Percentiles rank a stretch among this genome's conserved stretches.
phyloP scores from a whole-genome alignment of 495 filamentous ascomycete species.

The Penicillium bovifimosum region DNA sequence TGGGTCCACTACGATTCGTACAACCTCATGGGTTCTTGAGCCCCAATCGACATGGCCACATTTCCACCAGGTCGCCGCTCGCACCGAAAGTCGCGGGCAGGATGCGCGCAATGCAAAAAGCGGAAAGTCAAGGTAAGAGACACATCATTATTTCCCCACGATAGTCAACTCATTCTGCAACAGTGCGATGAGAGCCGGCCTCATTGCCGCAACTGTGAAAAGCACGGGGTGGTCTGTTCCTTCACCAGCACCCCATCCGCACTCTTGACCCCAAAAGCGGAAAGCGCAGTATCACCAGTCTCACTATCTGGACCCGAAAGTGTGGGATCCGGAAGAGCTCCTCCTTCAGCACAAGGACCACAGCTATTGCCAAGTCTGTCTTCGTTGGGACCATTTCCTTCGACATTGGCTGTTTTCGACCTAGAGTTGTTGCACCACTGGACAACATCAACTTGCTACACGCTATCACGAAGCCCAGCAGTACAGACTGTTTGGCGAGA shows the following conservation, averaged over 20 bases:
- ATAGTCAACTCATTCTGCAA: neutral
- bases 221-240: slow-evolving; percentile 10
- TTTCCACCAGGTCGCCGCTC: slow-evolving; percentile 8
- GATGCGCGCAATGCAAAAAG: slow-evolving; percentile 12
- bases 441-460: slow-evolving; percentile 33
- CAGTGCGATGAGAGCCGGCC: slow-evolving; percentile 10
- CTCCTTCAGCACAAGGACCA: neutral
- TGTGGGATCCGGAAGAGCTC: neutral
- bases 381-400: neutral
- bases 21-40: neutral
- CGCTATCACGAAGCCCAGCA: slow-evolving; percentile 26
- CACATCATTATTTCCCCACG: neutral
- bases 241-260: neutral
- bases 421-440: slow-evolving; percentile 37
- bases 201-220: slow-evolving; percentile 6
- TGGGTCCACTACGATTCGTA: neutral
- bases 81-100: slow-evolving; percentile 10
- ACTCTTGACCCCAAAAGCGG: neutral
- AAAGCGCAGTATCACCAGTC: neutral
- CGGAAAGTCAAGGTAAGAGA: slow-evolving; percentile 13
- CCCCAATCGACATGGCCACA: neutral
- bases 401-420: slow-evolving; percentile 11
- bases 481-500: slow-evolving; percentile 31
- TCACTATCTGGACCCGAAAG: slow-evolving; percentile 2
- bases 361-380: neutral